Evolutionary conservation across 345 rosid genomes (phyloP).

Genomic region (Dipteronia dyeriana): DNA sequence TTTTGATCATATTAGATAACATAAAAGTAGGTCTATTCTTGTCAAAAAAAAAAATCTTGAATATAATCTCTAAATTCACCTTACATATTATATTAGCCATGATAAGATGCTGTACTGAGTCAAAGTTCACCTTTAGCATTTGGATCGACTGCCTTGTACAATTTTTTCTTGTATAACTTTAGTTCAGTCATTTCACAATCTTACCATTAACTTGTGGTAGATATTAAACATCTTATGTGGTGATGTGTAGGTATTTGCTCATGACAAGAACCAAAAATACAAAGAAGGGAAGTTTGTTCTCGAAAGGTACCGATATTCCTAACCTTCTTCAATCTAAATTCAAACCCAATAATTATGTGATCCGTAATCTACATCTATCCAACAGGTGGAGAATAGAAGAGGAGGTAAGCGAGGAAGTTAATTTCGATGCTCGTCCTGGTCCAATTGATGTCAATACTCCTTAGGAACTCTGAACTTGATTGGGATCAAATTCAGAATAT

Average conservation of each 20-base stretch:
- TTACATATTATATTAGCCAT: no score
- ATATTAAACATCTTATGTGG: neutral
- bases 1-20: no score
- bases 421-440: constrained; percentile 29
- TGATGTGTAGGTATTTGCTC: constrained; percentile 34
- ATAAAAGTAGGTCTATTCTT: no score
- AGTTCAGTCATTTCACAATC: no score
- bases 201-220: neutral
- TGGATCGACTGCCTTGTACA: no score
- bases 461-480: neutral
- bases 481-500: neutral
- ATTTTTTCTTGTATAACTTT: no score
- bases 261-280: constrained; percentile 42
- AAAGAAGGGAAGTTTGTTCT: constrained; percentile 54
- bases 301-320: constrained; percentile 35
- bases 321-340: constrained; percentile 1
- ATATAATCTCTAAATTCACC: no score
- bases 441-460: constrained; percentile 31
- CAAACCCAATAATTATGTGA: neutral
- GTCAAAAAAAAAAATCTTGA: no score
- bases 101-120: no score
- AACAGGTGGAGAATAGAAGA: constrained; percentile 47
- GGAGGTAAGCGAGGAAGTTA: constrained; percentile 30
- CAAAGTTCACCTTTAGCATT: no score
- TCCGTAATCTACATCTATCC: neutral